These are phyloP conservation scores for Ophiostoma quercus DNA, from an alignment of 2,329 filamentous ascomycete genomes.

Conservation along the genomic window DNA sequence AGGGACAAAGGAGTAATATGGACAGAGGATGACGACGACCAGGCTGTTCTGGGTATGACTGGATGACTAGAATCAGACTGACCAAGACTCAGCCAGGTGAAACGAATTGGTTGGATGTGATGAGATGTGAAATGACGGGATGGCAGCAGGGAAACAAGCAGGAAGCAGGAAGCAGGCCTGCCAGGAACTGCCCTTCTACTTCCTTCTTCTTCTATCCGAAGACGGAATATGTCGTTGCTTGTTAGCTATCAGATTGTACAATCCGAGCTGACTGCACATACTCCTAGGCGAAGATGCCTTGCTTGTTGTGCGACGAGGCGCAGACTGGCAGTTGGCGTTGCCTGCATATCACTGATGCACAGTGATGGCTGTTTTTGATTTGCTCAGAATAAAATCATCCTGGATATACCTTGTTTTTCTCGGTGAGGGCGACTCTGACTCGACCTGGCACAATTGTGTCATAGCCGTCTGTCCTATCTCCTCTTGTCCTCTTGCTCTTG, in stretches of 20 bases:
- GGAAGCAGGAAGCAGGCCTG: not conserved
- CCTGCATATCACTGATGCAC: not conserved
- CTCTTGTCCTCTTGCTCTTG: not conserved
- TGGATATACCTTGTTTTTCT: not conserved
- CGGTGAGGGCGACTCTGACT: not conserved
- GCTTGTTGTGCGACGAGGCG: conserved; percentile 2
- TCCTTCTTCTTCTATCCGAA: not conserved
- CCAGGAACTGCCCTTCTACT: not conserved
- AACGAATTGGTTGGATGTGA: not conserved
- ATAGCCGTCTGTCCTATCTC: not conserved
- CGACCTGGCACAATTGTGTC: not conserved
- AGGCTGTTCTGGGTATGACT: not conserved
- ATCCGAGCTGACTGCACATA: not conserved
- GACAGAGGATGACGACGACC: no score
- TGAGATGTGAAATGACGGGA: conserved; percentile 6
- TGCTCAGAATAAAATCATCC: no score
- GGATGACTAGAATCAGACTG: not conserved
- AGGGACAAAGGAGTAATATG: not conserved
- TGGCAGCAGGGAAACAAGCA: not conserved
- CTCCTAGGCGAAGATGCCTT: not conserved
- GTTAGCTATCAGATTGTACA: not conserved
- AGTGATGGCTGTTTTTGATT: no score
- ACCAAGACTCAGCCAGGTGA: not conserved
- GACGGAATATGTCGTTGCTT: not conserved
- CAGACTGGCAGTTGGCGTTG: not conserved